phyloP scores from a whole-genome alignment of 164 flowering plant species.

The Magnolia sinica region DNA sequence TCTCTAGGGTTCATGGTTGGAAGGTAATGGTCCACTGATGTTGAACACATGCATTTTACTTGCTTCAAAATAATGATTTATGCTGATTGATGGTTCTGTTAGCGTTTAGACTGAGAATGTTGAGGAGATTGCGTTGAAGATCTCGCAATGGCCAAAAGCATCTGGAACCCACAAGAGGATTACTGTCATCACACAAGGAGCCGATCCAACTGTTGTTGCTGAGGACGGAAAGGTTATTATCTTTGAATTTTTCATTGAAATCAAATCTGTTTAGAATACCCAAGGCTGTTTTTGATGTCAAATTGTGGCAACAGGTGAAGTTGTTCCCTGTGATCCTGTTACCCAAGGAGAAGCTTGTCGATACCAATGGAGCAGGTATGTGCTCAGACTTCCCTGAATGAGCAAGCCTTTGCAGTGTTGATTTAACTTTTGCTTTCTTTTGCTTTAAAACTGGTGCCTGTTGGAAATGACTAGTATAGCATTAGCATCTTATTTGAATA shows the following conservation, averaged over 20 bases:
- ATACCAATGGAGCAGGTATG: constrained; percentile 94
- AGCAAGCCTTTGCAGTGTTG: no score
- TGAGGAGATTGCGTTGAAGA: constrained; percentile 85
- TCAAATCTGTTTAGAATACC: neutral
- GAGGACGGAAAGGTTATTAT: constrained; percentile 64
- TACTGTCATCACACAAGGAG: constrained; percentile 90
- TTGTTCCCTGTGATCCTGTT: constrained; percentile 68
- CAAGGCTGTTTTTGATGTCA: neutral
- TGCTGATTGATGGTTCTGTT: constrained; percentile 4
- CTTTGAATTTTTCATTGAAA: neutral
- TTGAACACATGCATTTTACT: neutral
- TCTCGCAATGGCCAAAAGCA: constrained; percentile 80
- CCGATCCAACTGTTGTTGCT: constrained; percentile 92
- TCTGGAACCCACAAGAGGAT: constrained; percentile 79
- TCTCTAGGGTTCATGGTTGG: constrained; percentile 88
- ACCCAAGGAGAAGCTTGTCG: constrained; percentile 91
- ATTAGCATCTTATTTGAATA: no score
- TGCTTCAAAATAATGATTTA: neutral
- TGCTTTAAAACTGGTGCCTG: no score
- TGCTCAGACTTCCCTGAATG: neutral
- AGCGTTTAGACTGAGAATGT: constrained; percentile 70
- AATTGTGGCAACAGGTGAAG: constrained; percentile 29
- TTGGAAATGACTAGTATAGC: no score
- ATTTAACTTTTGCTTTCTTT: no score
- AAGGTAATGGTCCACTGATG: constrained; percentile 49